These are phyloP conservation scores for Ogataea thermomethanolica DNA, from an alignment of 805 yeast species.

Conservation along the genomic window DNA sequence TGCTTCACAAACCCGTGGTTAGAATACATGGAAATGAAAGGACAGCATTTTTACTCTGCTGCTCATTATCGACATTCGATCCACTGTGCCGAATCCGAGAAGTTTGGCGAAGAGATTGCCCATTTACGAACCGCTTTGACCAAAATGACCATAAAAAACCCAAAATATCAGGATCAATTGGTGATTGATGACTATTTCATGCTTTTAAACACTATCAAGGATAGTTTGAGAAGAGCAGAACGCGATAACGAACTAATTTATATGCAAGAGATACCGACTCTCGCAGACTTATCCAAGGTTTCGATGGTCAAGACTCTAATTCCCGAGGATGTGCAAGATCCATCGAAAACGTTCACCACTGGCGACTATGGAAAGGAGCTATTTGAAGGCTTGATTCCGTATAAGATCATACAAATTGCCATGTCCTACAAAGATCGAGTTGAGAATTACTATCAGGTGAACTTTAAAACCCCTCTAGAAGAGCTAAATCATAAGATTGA, in stretches of 20 bases:
- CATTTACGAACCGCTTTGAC: conserved; percentile 44
- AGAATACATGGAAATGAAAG: conserved; percentile 56
- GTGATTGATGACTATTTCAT: conserved; percentile 53
- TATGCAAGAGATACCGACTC: conserved; percentile 57
- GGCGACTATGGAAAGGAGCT: conserved; percentile 31
- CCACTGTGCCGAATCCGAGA: conserved; percentile 41
- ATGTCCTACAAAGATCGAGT: conserved; percentile 67
- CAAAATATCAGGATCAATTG: conserved; percentile 39
- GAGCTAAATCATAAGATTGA: conserved; percentile 44
- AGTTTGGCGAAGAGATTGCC: conserved; percentile 72
- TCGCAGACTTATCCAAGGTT: conserved; percentile 40
- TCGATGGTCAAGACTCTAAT: conserved; percentile 48
- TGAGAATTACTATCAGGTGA: conserved; percentile 45
- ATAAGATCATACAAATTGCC: conserved; percentile 58
- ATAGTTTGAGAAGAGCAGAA: conserved; percentile 52
- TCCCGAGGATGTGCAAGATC: conserved; percentile 37
- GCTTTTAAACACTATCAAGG: conserved; percentile 42
- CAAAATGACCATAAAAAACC: conserved; percentile 38
- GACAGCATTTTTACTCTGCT: conserved; percentile 65
- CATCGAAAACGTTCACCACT: conserved; percentile 30
- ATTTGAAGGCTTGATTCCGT: conserved; percentile 68
- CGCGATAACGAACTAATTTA: conserved; percentile 81
- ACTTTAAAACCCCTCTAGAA: conserved; percentile 44
- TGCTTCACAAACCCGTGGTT: conserved; percentile 52
- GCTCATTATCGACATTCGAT: conserved; percentile 62